phyloP scores from a whole-genome alignment of 257 asterid species.

The Gynochthodes officinalis region DNA sequence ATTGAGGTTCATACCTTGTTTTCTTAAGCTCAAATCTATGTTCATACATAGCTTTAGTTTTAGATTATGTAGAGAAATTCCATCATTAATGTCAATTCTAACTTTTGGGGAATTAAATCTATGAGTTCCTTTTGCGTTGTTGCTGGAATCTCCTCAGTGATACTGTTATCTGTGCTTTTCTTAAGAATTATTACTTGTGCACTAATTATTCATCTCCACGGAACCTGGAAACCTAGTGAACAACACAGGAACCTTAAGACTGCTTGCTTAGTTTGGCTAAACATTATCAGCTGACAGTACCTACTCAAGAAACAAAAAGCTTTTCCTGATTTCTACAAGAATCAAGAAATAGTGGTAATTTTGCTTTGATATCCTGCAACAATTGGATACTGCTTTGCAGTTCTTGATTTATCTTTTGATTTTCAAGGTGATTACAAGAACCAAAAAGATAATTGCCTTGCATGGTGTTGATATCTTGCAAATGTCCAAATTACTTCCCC shows the following conservation, averaged over 20 bases:
- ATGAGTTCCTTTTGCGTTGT: not conserved
- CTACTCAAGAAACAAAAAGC: not conserved
- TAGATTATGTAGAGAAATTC: not conserved
- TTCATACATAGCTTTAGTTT: not conserved
- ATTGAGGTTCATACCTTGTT: conserved; percentile 44
- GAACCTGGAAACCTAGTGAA: not conserved
- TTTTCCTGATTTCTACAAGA: not conserved
- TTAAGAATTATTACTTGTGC: not conserved
- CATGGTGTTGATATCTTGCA: conserved; percentile 1
- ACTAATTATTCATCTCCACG: not conserved
- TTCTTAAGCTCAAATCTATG: not conserved
- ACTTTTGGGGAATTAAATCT: not conserved
- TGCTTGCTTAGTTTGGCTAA: not conserved
- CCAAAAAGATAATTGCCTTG: too few relatives aligned
- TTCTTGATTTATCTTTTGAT: too few relatives aligned
- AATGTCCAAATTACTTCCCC: too few relatives aligned
- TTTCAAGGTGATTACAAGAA: too few relatives aligned
- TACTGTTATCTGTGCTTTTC: not conserved
- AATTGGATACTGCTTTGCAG: not conserved
- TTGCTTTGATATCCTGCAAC: not conserved
- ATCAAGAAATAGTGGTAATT: not conserved
- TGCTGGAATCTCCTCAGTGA: not conserved
- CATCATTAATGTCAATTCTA: not conserved
- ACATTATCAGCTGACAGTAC: not conserved
- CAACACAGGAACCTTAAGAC: not conserved